Evolutionary conservation across 2,329 filamentous ascomycete species (phyloP).

Genomic region (Hymenoscyphus repandus): DNA sequence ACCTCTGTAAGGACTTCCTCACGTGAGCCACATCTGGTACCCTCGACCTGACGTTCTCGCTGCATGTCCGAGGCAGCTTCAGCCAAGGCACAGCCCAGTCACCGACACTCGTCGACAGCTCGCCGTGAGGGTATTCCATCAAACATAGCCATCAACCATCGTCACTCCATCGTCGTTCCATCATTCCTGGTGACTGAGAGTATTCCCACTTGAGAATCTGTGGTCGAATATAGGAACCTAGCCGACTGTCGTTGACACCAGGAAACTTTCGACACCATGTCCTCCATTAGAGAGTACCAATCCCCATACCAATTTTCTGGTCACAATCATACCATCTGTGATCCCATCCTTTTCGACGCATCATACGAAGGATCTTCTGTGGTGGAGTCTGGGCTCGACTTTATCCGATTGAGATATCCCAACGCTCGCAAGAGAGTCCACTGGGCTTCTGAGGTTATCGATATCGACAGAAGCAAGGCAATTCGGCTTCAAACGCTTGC

Average conservation of each 20-base stretch:
- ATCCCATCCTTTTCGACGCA: not conserved
- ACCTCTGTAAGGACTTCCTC: conserved; percentile 21
- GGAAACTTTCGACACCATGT: not conserved
- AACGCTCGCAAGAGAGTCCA: conserved; percentile 13
- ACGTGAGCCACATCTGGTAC: conserved; percentile 27
- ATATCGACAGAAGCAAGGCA: conserved; percentile 10
- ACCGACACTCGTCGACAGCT: conserved; percentile 21
- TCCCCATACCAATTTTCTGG: not conserved
- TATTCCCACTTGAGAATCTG: not conserved
- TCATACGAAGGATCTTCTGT: not conserved
- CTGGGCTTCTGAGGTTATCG: conserved; percentile 16
- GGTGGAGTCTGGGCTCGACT: not conserved
- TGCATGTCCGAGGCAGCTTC: conserved; percentile 17
- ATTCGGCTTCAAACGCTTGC: not conserved
- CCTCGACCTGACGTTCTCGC: conserved; percentile 28
- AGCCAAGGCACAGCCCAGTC: conserved; percentile 22
- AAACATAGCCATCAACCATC: conserved; percentile 17
- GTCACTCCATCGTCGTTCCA: conserved; percentile 5
- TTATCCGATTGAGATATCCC: not conserved
- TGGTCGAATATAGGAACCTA: not conserved
- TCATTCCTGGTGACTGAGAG: not conserved
- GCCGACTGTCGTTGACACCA: not conserved
- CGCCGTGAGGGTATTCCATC: conserved; percentile 19
- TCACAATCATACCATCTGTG: not conserved
- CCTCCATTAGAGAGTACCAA: too few species aligned